These are phyloP conservation scores for Phyllosticta citrichinensis DNA, from an alignment of 2,329 filamentous ascomycete genomes.

Conservation along the genomic window DNA sequence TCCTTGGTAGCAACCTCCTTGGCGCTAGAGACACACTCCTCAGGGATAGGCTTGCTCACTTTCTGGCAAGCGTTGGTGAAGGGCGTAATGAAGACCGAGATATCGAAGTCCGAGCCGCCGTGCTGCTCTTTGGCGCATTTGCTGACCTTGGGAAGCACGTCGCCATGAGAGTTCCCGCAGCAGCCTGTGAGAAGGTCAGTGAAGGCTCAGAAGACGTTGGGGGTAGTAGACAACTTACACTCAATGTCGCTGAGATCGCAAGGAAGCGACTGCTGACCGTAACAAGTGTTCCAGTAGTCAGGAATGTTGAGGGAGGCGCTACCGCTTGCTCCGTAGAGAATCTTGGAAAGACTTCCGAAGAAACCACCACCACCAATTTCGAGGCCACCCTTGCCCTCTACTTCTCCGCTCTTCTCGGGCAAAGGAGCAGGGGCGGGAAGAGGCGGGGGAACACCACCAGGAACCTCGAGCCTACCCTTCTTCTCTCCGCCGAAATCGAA, in stretches of 20 bases:
- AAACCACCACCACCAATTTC: not conserved
- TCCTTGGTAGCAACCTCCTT: not conserved
- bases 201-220: not conserved
- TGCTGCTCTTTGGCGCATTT: not conserved
- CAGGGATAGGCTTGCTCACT: not conserved
- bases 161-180: not conserved
- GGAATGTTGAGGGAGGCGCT: not conserved
- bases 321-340: not conserved
- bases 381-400: not conserved
- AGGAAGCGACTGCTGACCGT: not conserved
- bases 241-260: not conserved
- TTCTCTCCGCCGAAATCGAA: not conserved
- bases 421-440: not conserved
- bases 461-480: not conserved
- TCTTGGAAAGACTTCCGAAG: not conserved
- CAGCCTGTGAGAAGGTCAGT: not conserved
- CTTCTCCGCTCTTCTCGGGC: not conserved
- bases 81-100: not conserved
- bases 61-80: not conserved
- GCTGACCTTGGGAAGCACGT: not conserved
- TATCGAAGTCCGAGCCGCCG: not conserved
- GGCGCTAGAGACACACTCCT: not conserved
- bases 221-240: not conserved
- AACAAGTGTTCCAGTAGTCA: not conserved
- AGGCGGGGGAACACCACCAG: not conserved